phyloP scores from a whole-genome alignment of 139 green algal species.

The Picocystis salinarum region DNA sequence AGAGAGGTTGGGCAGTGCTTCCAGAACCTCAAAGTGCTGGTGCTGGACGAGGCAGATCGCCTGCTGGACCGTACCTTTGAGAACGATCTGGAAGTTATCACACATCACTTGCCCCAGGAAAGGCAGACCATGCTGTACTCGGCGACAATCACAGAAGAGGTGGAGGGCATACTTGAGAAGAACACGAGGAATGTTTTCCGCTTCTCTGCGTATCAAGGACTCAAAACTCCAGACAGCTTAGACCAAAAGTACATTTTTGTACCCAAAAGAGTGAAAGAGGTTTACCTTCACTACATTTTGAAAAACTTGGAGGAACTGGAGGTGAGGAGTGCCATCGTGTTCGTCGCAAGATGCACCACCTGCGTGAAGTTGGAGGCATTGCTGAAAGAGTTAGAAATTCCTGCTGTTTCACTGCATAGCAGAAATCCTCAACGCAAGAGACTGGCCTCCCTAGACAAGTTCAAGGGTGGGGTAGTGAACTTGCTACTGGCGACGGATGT shows the following conservation, averaged over 20 bases:
- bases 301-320: slow-evolving; percentile 21
- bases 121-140: slow-evolving; percentile 88
- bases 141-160: slow-evolving; percentile 66
- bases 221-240: slow-evolving; percentile 59
- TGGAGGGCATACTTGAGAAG: slow-evolving; percentile 36
- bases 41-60: slow-evolving; percentile 88
- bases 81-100: slow-evolving; percentile 26
- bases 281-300: slow-evolving; percentile 85
- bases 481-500: slow-evolving; percentile 62
- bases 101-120: slow-evolving; percentile 8
- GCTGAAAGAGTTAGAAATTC: slow-evolving; percentile 5
- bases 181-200: slow-evolving; percentile 23
- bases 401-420: slow-evolving; percentile 12
- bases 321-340: slow-evolving; percentile 74
- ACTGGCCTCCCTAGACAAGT: slow-evolving; percentile 45
- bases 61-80: slow-evolving; percentile 77
- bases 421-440: slow-evolving; percentile 51
- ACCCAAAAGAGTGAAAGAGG: slow-evolving; percentile 79
- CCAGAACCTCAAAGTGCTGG: slow-evolving; percentile 37
- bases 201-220: slow-evolving; percentile 60
- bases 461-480: slow-evolving; percentile 34
- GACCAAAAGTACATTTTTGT: slow-evolving; percentile 85
- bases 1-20: slow-evolving; percentile 19
- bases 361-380: slow-evolving; percentile 14
- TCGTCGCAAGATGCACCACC: slow-evolving; percentile 56